Percentiles rank a stretch among this genome's conserved stretches.
Evolutionary conservation across 345 rosid genomes (phyloP).

Genomic region (Rhizophora mangle): DNA sequence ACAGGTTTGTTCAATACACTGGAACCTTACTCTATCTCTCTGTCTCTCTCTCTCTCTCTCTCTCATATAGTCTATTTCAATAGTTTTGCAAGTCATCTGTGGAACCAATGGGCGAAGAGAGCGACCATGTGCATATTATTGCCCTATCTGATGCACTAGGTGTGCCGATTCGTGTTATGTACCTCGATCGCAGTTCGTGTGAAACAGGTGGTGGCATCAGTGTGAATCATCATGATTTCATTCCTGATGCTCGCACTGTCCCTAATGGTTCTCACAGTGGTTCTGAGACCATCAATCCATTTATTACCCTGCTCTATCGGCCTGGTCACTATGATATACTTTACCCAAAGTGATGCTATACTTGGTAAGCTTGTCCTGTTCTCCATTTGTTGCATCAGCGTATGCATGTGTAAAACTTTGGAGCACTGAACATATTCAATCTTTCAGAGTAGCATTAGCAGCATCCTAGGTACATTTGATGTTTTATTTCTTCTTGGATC

Average conservation of each 20-base stretch:
- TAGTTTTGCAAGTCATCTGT: constrained; percentile 99
- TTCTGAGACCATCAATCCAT: constrained; percentile 46
- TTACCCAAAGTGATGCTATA: constrained; percentile 56
- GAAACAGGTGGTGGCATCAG: constrained; percentile 65
- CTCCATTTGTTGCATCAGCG: background rate
- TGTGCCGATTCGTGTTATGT: constrained; percentile 85
- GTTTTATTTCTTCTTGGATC: background rate
- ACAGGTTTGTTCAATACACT: constrained; percentile 59
- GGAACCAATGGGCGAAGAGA: constrained; percentile 99
- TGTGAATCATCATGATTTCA: constrained; percentile 88
- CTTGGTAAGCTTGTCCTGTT: constrained; percentile 33
- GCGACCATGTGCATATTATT: constrained; percentile 95
- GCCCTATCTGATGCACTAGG: constrained; percentile 93
- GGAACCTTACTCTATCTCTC: background rate
- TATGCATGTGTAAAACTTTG: background rate
- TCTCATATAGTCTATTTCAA: constrained; percentile 15
- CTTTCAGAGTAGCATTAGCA: background rate
- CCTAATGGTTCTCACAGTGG: constrained; percentile 34
- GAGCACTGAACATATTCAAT: too few relatives aligned
- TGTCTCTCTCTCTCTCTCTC: constrained; percentile 13
- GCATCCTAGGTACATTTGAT: background rate
- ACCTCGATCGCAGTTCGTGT: constrained; percentile 94
- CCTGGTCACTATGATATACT: constrained; percentile 99
- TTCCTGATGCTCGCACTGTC: constrained; percentile 39
- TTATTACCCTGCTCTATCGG: constrained; percentile 85